Evolutionary conservation across 2,329 filamentous ascomycete genomes (phyloP).

Genomic region (Fusarium coicis): DNA sequence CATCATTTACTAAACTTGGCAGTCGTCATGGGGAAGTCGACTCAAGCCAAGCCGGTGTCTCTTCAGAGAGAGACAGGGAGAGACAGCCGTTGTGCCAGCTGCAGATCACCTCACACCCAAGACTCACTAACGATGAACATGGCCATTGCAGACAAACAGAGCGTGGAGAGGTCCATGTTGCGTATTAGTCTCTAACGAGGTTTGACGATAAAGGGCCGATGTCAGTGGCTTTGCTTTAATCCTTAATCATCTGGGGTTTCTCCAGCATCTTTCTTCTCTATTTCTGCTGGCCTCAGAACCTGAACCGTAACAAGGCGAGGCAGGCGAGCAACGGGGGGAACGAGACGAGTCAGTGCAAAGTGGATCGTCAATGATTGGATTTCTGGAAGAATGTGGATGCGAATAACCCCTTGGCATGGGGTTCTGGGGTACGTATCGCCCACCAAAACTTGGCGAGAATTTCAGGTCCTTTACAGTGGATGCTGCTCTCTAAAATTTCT

Average conservation of each 20-base stretch:
- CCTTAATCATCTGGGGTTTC: conserved; percentile 21
- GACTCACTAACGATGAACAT: neutral
- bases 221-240: conserved; percentile 32
- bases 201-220: conserved; percentile 42
- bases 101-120: conserved; percentile 19
- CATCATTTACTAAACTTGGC: conserved; percentile 40
- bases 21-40: conserved; percentile 44
- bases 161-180: conserved; percentile 21
- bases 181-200: conserved; percentile 24
- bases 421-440: conserved; percentile 26
- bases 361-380: conserved; percentile 12
- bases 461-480: neutral
- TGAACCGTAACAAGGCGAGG: conserved; percentile 17
- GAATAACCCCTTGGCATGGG: conserved; percentile 15
- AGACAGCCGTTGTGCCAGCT: conserved; percentile 4
- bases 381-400: conserved; percentile 32
- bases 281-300: neutral
- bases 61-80: neutral
- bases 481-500: neutral
- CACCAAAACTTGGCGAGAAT: conserved; percentile 12
- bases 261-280: conserved; percentile 10
- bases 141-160: neutral
- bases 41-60: neutral
- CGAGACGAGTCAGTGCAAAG: conserved; percentile 21
- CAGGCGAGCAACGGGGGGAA: neutral